phyloP scores from a whole-genome alignment of 495 filamentous ascomycete species.

The Penicillium nucicola region DNA sequence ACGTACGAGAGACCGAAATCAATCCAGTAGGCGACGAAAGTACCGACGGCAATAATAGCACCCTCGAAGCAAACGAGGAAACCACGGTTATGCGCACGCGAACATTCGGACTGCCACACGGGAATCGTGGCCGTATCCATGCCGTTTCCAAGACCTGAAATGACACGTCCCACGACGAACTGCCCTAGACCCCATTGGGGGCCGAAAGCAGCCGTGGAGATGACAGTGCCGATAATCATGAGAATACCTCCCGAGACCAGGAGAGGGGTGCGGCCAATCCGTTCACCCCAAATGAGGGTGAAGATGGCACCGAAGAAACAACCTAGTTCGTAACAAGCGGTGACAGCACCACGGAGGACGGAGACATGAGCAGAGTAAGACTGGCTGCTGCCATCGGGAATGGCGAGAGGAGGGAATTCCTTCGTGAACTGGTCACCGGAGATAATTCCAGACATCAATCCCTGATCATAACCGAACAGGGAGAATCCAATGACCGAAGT shows the following conservation, averaged over 20 bases:
- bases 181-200: conserved; percentile 51
- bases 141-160: conserved; percentile 73
- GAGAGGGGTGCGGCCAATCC: conserved; percentile 60
- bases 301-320: conserved; percentile 75
- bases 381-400: background rate
- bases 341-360: conserved; percentile 74
- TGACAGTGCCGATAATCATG: conserved; percentile 72
- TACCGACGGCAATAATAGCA: conserved; percentile 73
- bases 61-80: conserved; percentile 82
- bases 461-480: conserved; percentile 71
- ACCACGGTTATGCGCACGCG: conserved; percentile 68
- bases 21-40: conserved; percentile 77
- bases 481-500: conserved; percentile 60
- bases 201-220: conserved; percentile 57
- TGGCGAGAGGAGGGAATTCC: conserved; percentile 60
- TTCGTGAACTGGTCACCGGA: conserved; percentile 64
- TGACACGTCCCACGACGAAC: conserved; percentile 68
- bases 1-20: conserved; percentile 72
- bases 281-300: conserved; percentile 64
- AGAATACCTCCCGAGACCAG: conserved; percentile 62
- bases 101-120: conserved; percentile 74
- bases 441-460: conserved; percentile 78
- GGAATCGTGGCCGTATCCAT: conserved; percentile 75
- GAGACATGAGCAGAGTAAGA: conserved; percentile 42
- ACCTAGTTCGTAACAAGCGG: conserved; percentile 76